Evolutionary conservation across 768 basidiomycete species (phyloP).

Genomic region (Leccinum uliginosum): DNA sequence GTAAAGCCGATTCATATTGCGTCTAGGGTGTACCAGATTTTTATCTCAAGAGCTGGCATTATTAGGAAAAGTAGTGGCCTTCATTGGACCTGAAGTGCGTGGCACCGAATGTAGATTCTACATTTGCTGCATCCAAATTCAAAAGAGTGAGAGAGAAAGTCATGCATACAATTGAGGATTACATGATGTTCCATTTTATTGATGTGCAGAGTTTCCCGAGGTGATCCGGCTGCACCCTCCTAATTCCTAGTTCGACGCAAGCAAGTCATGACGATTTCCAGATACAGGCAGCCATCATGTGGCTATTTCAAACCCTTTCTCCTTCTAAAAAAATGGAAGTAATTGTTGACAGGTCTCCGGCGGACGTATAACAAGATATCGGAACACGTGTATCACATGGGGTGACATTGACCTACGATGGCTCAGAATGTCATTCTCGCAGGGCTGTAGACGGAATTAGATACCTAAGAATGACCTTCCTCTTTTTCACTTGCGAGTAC

Average conservation of each 20-base stretch:
- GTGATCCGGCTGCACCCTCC: background rate
- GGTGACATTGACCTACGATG: background rate
- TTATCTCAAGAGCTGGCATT: background rate
- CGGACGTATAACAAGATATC: background rate
- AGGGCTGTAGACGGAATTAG: background rate
- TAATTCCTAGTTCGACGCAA: too few species aligned
- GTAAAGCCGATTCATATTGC: background rate
- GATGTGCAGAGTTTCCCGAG: background rate
- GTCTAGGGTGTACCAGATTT: background rate
- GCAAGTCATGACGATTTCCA: background rate
- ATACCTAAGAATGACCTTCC: slow-evolving; percentile 6
- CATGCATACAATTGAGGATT: background rate
- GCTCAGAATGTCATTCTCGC: background rate
- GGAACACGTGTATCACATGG: background rate
- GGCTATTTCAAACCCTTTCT: background rate
- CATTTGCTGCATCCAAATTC: background rate
- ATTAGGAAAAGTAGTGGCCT: background rate
- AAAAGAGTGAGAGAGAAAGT: background rate
- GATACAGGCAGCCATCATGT: background rate
- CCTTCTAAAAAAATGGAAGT: background rate
- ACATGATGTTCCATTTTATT: background rate
- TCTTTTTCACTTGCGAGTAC: slow-evolving; percentile 10
- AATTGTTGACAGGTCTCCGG: background rate
- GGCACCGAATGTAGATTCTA: background rate
- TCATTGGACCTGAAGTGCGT: background rate